phyloP scores from a whole-genome alignment of 306 rosid genomes.

The Rosa rugosa region DNA sequence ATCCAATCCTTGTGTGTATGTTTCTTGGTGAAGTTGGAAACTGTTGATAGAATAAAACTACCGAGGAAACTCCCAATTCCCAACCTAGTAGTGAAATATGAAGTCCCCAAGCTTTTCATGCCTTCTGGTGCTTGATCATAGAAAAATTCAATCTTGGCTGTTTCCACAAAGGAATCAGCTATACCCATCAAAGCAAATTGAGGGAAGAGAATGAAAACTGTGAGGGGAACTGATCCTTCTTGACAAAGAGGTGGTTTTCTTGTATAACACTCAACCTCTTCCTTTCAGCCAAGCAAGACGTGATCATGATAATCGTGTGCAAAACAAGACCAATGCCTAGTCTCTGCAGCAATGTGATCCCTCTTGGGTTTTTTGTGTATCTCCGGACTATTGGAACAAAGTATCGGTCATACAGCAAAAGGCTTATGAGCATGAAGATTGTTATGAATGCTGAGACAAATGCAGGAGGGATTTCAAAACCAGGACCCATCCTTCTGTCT shows the following conservation, averaged over 20 bases:
- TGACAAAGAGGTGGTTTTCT: conserved; percentile 33
- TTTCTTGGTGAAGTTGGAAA: conserved; percentile 50
- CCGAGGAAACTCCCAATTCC: conserved; percentile 62
- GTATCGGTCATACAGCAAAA: conserved; percentile 54
- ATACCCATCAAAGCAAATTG: conserved; percentile 65
- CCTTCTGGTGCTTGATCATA: conserved; percentile 82
- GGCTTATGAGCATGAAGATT: conserved; percentile 56
- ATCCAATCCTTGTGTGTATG: conserved; percentile 62
- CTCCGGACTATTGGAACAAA: conserved; percentile 47
- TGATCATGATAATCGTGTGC: conserved; percentile 45
- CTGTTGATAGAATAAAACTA: conserved; percentile 56
- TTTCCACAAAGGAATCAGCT: conserved; percentile 64
- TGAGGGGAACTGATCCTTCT: conserved; percentile 41
- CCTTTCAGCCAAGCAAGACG: conserved; percentile 52
- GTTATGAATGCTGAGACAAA: conserved; percentile 48
- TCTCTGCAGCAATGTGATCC: conserved; percentile 77
- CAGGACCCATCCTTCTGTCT: conserved; percentile 51
- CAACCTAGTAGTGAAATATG: conserved; percentile 62
- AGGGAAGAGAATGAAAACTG: conserved; percentile 71
- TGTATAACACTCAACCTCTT: conserved; percentile 51
- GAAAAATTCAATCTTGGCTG: conserved; percentile 75
- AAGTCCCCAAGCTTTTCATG: conserved; percentile 82
- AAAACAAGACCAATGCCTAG: conserved; percentile 64
- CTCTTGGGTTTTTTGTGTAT: conserved; percentile 76
- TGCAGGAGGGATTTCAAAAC: conserved; percentile 66